phyloP scores from a whole-genome alignment of 345 rosid species.

The Populus simonii region DNA sequence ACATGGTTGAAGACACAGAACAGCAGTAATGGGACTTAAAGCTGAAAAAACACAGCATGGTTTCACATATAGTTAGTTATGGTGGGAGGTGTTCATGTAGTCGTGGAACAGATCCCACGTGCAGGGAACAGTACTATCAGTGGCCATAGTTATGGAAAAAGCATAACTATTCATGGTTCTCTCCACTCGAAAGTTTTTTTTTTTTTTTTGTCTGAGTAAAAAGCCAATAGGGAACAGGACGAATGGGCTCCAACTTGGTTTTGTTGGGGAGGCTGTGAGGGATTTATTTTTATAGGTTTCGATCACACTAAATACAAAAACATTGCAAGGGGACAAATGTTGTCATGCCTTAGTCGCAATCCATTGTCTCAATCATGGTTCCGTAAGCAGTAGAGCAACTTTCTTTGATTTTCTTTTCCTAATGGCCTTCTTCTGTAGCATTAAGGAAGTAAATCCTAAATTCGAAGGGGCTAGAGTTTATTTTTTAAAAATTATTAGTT shows the following conservation, averaged over 20 bases:
- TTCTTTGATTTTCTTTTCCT: not conserved
- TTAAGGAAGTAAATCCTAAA: too few relatives aligned
- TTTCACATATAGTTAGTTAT: not conserved
- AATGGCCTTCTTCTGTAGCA: not conserved
- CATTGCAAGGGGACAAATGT: constrained; percentile 3
- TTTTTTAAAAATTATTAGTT: too few relatives aligned
- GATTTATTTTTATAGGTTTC: not conserved
- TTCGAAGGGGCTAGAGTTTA: too few relatives aligned
- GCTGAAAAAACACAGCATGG: not conserved
- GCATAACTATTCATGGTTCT: too few relatives aligned
- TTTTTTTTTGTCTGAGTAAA: not conserved
- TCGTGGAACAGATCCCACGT: constrained; percentile 23
- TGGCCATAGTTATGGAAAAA: too few relatives aligned
- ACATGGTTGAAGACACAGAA: not conserved
- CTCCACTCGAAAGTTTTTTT: not conserved
- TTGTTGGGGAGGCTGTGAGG: not conserved
- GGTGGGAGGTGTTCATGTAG: not conserved
- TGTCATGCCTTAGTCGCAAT: constrained; percentile 15
- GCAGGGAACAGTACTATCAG: constrained; percentile 26
- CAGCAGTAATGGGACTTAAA: not conserved
- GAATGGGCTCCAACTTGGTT: constrained; percentile 11
- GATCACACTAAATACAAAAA: not conserved
- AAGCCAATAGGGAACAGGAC: not conserved
- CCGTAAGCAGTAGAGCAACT: constrained; percentile 17
- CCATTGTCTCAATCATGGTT: constrained; percentile 10